Percentiles rank a stretch among this genome's conserved stretches.
Evolutionary conservation across 345 rosid genomes (phyloP).

Genomic region (Diplotaxis tenuifolia): DNA sequence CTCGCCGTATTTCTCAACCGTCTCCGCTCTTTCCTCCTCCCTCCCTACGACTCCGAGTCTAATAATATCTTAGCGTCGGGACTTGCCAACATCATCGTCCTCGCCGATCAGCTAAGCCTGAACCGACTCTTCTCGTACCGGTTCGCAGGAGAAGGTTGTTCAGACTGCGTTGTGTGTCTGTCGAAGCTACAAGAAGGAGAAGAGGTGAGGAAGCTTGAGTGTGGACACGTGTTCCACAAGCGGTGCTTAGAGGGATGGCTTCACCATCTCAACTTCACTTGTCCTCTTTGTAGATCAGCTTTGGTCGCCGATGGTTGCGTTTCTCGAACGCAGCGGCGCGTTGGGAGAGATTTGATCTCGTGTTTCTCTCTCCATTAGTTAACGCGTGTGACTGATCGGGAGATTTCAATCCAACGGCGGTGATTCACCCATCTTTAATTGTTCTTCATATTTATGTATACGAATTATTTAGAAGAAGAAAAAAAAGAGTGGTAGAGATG

Average conservation of each 20-base stretch:
- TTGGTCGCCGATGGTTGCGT: constrained; percentile 50
- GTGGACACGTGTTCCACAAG: too few species aligned
- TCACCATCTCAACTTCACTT: constrained; percentile 57
- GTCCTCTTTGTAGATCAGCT: constrained; percentile 72
- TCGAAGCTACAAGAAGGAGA: too few species aligned
- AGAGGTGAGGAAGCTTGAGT: too few species aligned
- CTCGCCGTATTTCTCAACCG: constrained; percentile 51
- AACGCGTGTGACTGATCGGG: neutral
- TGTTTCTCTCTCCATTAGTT: constrained; percentile 49
- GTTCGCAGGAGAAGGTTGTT: constrained; percentile 30
- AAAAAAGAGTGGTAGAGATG: neutral
- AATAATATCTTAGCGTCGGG: constrained; percentile 46
- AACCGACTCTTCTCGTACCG: constrained; percentile 53
- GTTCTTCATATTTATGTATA: neutral
- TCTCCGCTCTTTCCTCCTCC: constrained; percentile 50
- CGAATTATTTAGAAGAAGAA: neutral
- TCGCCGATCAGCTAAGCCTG: constrained; percentile 63
- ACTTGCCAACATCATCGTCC: constrained; percentile 53
- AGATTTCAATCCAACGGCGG: constrained; percentile 8
- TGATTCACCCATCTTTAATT: neutral
- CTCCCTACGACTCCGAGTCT: constrained; percentile 24
- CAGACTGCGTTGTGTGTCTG: constrained; percentile 56
- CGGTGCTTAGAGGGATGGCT: constrained; percentile 86
- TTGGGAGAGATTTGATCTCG: constrained; percentile 47
- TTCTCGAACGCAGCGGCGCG: constrained; percentile 45